Conservation (phyloP, 768 basidiomycete species). For the Russula sp. region DNA sequence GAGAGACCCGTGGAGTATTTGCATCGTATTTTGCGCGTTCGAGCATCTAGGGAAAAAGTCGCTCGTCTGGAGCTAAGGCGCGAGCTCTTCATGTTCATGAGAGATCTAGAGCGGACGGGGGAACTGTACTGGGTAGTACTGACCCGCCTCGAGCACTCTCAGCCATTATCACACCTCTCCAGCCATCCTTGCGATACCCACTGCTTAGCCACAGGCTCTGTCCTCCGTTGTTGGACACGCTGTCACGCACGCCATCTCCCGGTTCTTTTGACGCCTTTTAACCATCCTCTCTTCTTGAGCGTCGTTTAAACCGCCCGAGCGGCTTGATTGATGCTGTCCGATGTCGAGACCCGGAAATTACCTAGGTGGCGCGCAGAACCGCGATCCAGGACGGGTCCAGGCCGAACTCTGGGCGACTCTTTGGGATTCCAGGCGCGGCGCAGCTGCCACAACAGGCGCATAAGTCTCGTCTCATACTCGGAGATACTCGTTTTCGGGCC, state of each 20-base stretch:
- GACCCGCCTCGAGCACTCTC: not conserved
- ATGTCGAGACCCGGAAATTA: slow-evolving; percentile 2
- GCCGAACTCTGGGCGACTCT: not conserved
- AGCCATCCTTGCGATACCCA: not conserved
- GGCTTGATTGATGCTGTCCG: not conserved
- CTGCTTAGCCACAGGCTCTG: not conserved
- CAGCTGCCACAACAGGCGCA: not conserved
- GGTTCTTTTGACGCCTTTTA: not conserved
- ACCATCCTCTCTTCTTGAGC: not conserved
- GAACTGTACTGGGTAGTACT: not conserved
- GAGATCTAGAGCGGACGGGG: not conserved
- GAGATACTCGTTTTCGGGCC: not conserved
- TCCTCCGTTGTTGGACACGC: not conserved
- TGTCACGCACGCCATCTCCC: not conserved
- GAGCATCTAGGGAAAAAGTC: not conserved
- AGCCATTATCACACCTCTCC: no score
- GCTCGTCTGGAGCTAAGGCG: not conserved
- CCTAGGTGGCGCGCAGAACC: not conserved
- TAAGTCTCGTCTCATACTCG: not conserved
- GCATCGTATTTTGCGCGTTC: slow-evolving; percentile 2
- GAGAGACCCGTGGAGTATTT: not conserved
- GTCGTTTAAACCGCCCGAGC: not conserved
- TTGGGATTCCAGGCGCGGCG: not conserved
- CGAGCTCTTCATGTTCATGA: not conserved
- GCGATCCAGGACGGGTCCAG: slow-evolving; percentile 2